Evolutionary conservation across 2,329 filamentous ascomycete genomes (phyloP).

Genomic region (Pseudocercospora vitis): DNA sequence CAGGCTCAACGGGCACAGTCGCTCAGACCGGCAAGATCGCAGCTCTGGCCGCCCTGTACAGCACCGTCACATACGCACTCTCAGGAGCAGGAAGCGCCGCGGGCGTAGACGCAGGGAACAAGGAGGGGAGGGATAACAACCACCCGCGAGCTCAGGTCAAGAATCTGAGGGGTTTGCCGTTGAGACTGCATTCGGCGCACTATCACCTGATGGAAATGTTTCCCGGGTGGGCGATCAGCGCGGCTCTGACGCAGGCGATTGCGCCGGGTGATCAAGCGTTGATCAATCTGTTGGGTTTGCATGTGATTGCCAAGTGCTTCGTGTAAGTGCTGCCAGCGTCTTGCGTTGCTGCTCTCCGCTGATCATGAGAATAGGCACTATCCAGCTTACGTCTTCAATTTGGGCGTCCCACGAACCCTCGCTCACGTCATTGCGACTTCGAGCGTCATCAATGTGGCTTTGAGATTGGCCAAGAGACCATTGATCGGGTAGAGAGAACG

Average conservation of each 20-base stretch:
- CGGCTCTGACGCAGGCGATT: conserved; percentile 33
- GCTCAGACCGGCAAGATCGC: conserved; percentile 32
- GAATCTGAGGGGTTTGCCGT: conserved; percentile 30
- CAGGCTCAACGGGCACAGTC: conserved; percentile 23
- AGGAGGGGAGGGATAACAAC: conserved; percentile 33
- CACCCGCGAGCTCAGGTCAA: conserved; percentile 28
- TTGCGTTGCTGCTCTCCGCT: too few relatives aligned
- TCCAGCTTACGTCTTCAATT: conserved; percentile 32
- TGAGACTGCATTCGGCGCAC: conserved; percentile 32
- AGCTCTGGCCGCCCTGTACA: conserved; percentile 32
- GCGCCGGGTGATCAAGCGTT: conserved; percentile 32
- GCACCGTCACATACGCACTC: conserved; percentile 33
- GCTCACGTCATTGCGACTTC: conserved; percentile 33
- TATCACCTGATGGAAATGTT: conserved; percentile 34
- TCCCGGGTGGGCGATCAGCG: conserved; percentile 31
- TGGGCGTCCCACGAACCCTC: conserved; percentile 24
- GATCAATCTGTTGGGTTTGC: conserved; percentile 35
- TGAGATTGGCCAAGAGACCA: conserved; percentile 31
- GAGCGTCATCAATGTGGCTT: conserved; percentile 32
- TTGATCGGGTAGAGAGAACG: conserved; percentile 15
- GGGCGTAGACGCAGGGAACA: conserved; percentile 25
- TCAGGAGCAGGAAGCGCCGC: conserved; percentile 32
- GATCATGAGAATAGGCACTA: conserved; percentile 23
- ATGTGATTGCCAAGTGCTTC: conserved; percentile 34
- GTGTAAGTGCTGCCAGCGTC: conserved; percentile 27